Conservation (phyloP, 371 early-diverging fungal species). For the Mucor lusitanicus region DNA sequence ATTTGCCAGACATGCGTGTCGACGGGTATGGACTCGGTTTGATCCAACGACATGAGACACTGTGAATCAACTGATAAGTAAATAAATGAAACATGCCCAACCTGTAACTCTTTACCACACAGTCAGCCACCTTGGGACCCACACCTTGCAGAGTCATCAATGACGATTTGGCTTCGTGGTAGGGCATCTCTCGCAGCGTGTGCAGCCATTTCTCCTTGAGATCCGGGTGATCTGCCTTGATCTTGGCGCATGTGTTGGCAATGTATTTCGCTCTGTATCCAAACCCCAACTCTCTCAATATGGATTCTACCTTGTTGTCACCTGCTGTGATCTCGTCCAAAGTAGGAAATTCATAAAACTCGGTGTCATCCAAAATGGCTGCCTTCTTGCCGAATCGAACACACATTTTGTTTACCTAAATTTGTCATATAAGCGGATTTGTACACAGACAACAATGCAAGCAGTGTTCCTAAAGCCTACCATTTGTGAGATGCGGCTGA, state of each 20-base stretch:
- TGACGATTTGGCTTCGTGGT: slow-evolving; percentile 62
- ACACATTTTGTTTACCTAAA: slow-evolving; percentile 65
- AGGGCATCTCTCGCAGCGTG: slow-evolving; percentile 53
- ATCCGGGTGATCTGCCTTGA: slow-evolving; percentile 46
- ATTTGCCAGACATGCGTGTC: slow-evolving; percentile 96
- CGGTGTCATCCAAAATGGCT: slow-evolving; percentile 39
- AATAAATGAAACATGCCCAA: neutral
- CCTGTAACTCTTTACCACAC: slow-evolving; percentile 69
- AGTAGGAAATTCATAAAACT: slow-evolving; percentile 76
- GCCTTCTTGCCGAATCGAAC: slow-evolving; percentile 63
- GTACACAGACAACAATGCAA: slow-evolving; percentile 15
- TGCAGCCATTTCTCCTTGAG: slow-evolving; percentile 63
- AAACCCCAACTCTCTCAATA: slow-evolving; percentile 82
- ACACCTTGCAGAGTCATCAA: slow-evolving; percentile 76
- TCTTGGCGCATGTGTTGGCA: slow-evolving; percentile 61
- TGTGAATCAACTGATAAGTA: slow-evolving; percentile 11
- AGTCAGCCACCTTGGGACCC: slow-evolving; percentile 97
- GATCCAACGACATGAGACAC: slow-evolving; percentile 84
- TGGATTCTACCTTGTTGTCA: slow-evolving; percentile 58
- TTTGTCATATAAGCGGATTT: neutral
- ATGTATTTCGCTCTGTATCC: slow-evolving; percentile 96
- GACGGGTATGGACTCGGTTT: slow-evolving; percentile 85
- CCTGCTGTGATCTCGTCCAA: slow-evolving; percentile 47
- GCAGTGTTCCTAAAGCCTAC: too few species aligned
- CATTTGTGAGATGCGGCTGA: slow-evolving; percentile 90